Evolutionary conservation across 2,329 filamentous ascomycete genomes (phyloP), one percentile per base, ranked within the genome.

Genomic region (Colletotrichum siamense): DNA sequence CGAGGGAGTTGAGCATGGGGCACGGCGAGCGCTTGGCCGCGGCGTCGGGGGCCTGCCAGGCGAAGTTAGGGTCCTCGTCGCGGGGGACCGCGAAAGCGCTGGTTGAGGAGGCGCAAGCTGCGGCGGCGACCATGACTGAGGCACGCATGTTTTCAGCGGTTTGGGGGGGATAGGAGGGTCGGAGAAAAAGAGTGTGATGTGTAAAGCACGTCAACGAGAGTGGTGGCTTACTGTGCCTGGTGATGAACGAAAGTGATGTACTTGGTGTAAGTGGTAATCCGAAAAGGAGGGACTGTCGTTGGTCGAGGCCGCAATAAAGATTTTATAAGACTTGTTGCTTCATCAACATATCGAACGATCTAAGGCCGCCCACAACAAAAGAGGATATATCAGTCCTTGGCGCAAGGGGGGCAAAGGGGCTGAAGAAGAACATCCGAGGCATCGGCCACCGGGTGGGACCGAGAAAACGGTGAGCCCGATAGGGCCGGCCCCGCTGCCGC

Each of bases 21-120:
- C 79, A 80, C 8, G 79, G 79, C 10, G 72, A 66, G 13, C 79
- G 76, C 55, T 93, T 94, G 2, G 92, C 73, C 15, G 34, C 8
- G 16, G 44, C 70, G 13, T 57, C 70, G n/a, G 73, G 73, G 44
- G 73, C 63, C 8, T 59, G 26, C 69, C 70, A 76, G 39, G 64
- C 63, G 70, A 64, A 64, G 30, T 69, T 22, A 30, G 73, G 36
- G 30, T 55, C 55, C 15, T 55, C 62, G 55, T 61, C 66, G 52
- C 66, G 68, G 34, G 65, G 55, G 18, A 36, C 13, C 26, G 69
- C 69, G 69, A 24, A 13, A 34, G 26, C 44, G 34, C 61, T 64
- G 34, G 57, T 28, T 28, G 64, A 32, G 5, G 71, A 52, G 64
- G 70, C 70, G 44, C 44, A 72, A 18, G 64, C 34, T 28, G 70